A percentile compares a stretch with the other conserved stretches of the same genome.
phyloP scores from a whole-genome alignment of 2,329 filamentous ascomycete species.

The Cordyceps militaris region DNA sequence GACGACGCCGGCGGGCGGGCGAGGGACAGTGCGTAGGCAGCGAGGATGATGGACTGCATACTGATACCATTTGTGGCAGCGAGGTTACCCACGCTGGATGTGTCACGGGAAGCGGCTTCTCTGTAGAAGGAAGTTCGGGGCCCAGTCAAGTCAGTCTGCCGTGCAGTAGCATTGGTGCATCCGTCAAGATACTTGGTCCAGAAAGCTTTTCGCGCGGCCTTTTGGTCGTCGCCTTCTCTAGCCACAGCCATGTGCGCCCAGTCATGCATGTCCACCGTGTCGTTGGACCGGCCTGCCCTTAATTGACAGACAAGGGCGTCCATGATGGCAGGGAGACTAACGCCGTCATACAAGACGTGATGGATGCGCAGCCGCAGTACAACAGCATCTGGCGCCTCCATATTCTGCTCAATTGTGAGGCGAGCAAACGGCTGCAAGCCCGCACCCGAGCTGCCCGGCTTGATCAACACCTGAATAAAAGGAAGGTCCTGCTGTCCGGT shows the following conservation, averaged over 20 bases:
- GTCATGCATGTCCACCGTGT: background rate
- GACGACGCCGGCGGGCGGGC: constrained; percentile 27
- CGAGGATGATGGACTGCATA: constrained; percentile 42
- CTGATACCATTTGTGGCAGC: constrained; percentile 52
- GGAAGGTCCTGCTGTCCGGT: constrained; percentile 41
- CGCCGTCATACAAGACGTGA: constrained; percentile 81
- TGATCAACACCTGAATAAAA: constrained; percentile 57
- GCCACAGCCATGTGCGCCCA: constrained; percentile 34
- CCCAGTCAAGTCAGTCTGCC: constrained; percentile 20
- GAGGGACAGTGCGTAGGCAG: constrained; percentile 39
- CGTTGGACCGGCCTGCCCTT: background rate
- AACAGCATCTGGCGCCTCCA: constrained; percentile 17
- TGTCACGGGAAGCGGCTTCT: background rate
- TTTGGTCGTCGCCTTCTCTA: constrained; percentile 16
- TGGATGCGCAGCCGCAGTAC: constrained; percentile 58
- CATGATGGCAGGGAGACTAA: constrained; percentile 64
- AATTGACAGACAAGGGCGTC: constrained; percentile 28
- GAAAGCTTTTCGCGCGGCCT: constrained; percentile 24
- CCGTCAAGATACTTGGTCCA: constrained; percentile 35
- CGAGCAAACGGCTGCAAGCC: constrained; percentile 20
- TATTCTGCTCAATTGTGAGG: constrained; percentile 12
- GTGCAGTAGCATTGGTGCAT: constrained; percentile 9
- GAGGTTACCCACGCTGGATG: constrained; percentile 6
- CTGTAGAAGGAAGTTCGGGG: constrained; percentile 23
- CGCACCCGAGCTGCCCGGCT: background rate